Evolutionary conservation across 192 early-diverging fungal genomes (phyloP), one percentile per base, ranked within the genome.

Genomic region (Backusella sp.): DNA sequence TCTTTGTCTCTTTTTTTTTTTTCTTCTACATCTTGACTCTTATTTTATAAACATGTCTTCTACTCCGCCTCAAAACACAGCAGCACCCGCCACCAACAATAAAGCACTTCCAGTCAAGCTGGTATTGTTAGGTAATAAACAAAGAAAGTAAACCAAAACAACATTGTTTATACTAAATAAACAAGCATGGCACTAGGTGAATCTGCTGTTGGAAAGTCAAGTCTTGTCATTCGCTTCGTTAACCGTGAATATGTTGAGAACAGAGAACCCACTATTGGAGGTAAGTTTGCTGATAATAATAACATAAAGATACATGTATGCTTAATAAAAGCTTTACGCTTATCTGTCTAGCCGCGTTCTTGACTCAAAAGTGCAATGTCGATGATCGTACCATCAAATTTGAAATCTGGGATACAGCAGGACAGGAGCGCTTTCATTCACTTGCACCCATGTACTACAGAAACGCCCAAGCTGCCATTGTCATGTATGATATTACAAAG

Each of bases 221-320:
- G 94, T 86, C 87, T 99, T 44, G 96, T 98, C 11, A 86, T 96
- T 72, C 93, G 97, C 12, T 98, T 98, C 82, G 96, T 97, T 32
- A 96, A 96, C 86, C 91, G 96, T 82, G 95, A 98, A 83, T 99
- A 96, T 82, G 90, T 93, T 70, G 96, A 98, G 70, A 97, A 98
- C 88, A 96, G 95, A 77, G 97, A 98, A 83, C 97, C 98, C 2
- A 98, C 98, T 56, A 99, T 99, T 86, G 98, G 98, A 86, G 89
- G 89, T 88, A 87, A 49, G 26, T 17, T 17, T 39, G 15, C 32
- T n/a, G n/a, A 53, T 53, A 53, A 21, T 74, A 6, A 17, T 21
- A 19, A 0, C 7, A 52, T 6, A 1, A 32, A 32, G 32, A 32
- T 32, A 32, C 0, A 32, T 32, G 32, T 32, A 32, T 32, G 3